Conservation (phyloP, 345 rosid genomes). For the Heritiera littoralis region DNA sequence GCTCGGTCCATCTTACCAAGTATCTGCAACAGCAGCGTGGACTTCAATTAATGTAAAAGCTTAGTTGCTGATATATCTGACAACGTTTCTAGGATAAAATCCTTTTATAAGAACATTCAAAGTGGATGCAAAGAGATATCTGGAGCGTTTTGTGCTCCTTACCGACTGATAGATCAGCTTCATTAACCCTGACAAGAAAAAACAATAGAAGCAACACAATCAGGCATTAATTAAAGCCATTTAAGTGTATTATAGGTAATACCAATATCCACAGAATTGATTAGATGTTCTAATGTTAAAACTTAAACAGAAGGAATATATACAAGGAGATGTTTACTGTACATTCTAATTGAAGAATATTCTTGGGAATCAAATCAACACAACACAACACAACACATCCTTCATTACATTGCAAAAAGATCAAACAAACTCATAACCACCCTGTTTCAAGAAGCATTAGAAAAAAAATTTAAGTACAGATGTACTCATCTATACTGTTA, state of each 20-base stretch:
- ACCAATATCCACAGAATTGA: background rate
- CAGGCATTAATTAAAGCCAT: background rate
- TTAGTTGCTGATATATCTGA: slow-evolving; percentile 37
- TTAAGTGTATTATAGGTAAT: background rate
- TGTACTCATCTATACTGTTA: background rate
- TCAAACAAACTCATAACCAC: background rate
- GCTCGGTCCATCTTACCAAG: slow-evolving; percentile 67
- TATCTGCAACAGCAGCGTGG: slow-evolving; percentile 4
- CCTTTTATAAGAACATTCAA: slow-evolving; percentile 44
- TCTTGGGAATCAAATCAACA: background rate
- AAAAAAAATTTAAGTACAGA: background rate
- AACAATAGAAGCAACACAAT: background rate
- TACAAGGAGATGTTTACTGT: background rate
- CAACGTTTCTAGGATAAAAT: slow-evolving; percentile 58
- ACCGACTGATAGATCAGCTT: slow-evolving; percentile 31
- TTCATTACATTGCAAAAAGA: background rate
- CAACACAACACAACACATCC: background rate
- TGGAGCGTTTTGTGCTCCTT: slow-evolving; percentile 50
- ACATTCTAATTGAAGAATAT: background rate
- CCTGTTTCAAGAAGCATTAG: background rate
- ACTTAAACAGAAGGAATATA: background rate
- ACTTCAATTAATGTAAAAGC: slow-evolving; percentile 20
- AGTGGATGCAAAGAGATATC: slow-evolving; percentile 32
- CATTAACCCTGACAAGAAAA: slow-evolving; percentile 47
- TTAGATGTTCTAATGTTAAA: background rate